Percentiles rank a stretch among this genome's conserved stretches.
phyloP scores from a whole-genome alignment of 257 asterid species.

The Nicotiana tomentosiformis region DNA sequence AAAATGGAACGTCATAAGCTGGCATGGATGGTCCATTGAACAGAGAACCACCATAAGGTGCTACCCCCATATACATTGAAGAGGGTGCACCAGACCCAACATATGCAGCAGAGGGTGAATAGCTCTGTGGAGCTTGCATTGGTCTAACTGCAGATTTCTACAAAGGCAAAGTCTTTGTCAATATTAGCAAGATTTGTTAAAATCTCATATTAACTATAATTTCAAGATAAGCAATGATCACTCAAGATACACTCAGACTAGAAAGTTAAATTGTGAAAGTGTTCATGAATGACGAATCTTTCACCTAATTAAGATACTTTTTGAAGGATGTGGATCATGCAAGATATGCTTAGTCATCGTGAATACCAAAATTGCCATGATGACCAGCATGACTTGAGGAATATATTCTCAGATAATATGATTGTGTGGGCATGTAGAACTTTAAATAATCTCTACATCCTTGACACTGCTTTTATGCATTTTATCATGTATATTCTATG shows the following conservation, averaged over 20 bases:
- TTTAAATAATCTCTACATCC: background rate
- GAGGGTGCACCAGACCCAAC: constrained; percentile 68
- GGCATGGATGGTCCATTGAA: constrained; percentile 67
- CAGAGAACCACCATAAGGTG: constrained; percentile 74
- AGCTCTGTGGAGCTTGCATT: constrained; percentile 59
- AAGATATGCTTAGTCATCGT: background rate
- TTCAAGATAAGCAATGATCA: background rate
- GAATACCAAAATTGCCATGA: background rate
- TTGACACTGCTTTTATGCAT: background rate
- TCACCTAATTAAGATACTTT: background rate
- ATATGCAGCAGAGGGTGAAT: constrained; percentile 57
- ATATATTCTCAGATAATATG: background rate
- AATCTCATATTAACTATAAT: background rate
- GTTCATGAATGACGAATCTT: background rate
- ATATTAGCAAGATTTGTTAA: background rate
- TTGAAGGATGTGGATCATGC: background rate
- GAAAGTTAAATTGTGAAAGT: background rate
- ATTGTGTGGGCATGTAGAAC: background rate
- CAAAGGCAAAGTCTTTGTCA: constrained; percentile 8
- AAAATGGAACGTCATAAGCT: constrained; percentile 74
- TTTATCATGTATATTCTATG: background rate
- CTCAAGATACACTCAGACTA: background rate
- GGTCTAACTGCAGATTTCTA: constrained; percentile 70
- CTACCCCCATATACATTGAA: constrained; percentile 71
- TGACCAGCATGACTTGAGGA: background rate